Evolutionary conservation across 352 stramenopile genomes (phyloP), one percentile per base, ranked within the genome.

Genomic region (Pythium apleroticum): DNA sequence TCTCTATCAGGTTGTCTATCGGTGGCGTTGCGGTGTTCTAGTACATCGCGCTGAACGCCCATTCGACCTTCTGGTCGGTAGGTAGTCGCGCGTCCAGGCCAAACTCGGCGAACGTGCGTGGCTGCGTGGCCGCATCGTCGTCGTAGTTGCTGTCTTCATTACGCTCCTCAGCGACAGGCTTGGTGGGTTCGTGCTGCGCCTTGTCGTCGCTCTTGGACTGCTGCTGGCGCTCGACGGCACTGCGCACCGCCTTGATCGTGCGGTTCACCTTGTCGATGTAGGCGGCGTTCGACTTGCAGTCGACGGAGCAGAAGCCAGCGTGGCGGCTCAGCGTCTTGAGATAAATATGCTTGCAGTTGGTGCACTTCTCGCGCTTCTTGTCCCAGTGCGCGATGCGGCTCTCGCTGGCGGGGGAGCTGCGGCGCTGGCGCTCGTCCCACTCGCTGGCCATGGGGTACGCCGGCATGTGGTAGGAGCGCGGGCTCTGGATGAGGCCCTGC

Each of bases 241-340:
- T 63, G 49, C 91, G 89, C 76, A 95, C 84, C 19, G 82, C 84
- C 59, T 78, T 78, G 68, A 93, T 93, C 37, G 81, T 88, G 72
- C 80, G 79, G 73, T 91, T 92, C 2, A 95, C 84, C 69, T 93
- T 90, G 48, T 86, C 76, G 25, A 95, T 69, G 73, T 95, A 95
- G 3, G 71, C 61, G 52, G 86, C 88, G 74, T 95, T 95, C 37
- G 85, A 93, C 76, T 95, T 93, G 81, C 87, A 95, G 71, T 95
- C 87, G 46, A 95, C 79, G 10, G 87, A 95, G 77, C 87, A 95
- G 60, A 84, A 94, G 72, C 83, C 83, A 6, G 75, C 54, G 68
- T 90, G 78, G 35, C 76, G 73, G 53, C 83, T 94, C n/a, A 90
- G 68, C 33, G 84, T 92, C 73, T 93, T 93, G 66, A 95, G 76